Base-by-base conservation (phyloP, 1,139 yeast genomes). In the Kodamaea derodonti region DNA sequence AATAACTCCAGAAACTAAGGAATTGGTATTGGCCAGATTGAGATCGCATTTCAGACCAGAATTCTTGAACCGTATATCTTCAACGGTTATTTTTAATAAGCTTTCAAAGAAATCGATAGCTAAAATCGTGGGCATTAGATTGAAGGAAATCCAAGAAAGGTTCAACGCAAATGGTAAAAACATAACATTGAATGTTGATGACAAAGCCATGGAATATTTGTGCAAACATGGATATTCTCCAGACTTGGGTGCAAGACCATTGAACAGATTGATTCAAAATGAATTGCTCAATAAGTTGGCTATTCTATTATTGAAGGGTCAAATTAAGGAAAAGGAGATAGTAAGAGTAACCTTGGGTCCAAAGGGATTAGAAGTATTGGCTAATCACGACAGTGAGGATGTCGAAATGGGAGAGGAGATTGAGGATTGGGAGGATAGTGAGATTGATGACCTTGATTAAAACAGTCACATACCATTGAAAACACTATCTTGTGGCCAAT, bases 201-300 rank as follows among this genome's bases (percentile, higher is more conserved):
- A 77, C 32, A 78, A 69, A 5, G 95, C 97, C 6, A 66, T 84
- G 52, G 90, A 84, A 35, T 92, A 83, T 69, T 70, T 92, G 46
- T 78, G 90, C 49, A 71, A 74, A 49, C 69, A 88, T 51, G 98
- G 99, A 31, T 92, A 90, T 65, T 87, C 95, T 18, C 75, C 84
- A 35, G 95, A 88, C 58, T 72, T 92, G 58, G 98, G 99, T 63
- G 98, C 99, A 2, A 78, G 99, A 60, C 99, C 99, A 41, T 75
- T 92, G 64, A 94, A 92, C 72, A 79, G 98, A 53, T 75, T 92
- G 48, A 88, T 92, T 45, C 97, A 92, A 62, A 78, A 74, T 45
- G 95, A 88, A 58, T 72, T 92, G 20, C 78, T 92, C 59, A 92
- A 92, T 62, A 80, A 72, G 50, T 69, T 92, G 63, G 98, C 99